These are phyloP conservation scores for Fusarium mexicanum DNA, from an alignment of 2,329 filamentous ascomycete species.

Conservation along the genomic window DNA sequence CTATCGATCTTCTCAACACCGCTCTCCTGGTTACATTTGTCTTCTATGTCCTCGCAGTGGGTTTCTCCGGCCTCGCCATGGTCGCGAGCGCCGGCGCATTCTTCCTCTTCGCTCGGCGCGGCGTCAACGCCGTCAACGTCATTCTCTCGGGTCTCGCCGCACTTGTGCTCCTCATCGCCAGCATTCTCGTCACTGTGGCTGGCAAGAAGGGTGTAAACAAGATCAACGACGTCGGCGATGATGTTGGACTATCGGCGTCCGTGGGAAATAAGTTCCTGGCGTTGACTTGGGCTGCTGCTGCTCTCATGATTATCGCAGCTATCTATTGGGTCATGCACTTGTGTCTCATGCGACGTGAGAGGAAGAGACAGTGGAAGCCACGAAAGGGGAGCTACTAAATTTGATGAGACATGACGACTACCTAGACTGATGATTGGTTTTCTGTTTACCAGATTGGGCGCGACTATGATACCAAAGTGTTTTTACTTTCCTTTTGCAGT, in stretches of 20 bases:
- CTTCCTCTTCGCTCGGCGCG: constrained; percentile 43
- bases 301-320: constrained; percentile 52
- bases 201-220: constrained; percentile 52
- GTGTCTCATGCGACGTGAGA: constrained; percentile 43
- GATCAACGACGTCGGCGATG: constrained; percentile 56
- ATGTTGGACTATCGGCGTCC: constrained; percentile 56
- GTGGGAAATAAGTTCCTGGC: constrained; percentile 56
- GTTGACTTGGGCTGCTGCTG: constrained; percentile 60
- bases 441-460: constrained; percentile 1
- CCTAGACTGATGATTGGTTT: constrained; percentile 22
- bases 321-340: constrained; percentile 55
- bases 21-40: constrained; percentile 60
- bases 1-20: constrained; percentile 60
- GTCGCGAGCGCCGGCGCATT: constrained; percentile 51
- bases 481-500: constrained; percentile 15
- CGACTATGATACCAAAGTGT: constrained; percentile 37
- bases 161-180: constrained; percentile 52
- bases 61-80: constrained; percentile 56
- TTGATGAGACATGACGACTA: constrained; percentile 1
- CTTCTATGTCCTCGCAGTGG: constrained; percentile 58
- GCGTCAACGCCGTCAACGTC: constrained; percentile 50
- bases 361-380: constrained; percentile 40
- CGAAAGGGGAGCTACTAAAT: constrained; percentile 45
- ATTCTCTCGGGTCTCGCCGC: constrained; percentile 49
- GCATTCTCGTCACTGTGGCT: constrained; percentile 55